These are phyloP conservation scores for Termitomyces sp. DNA, from an alignment of 768 basidiomycete species.

Conservation along the genomic window DNA sequence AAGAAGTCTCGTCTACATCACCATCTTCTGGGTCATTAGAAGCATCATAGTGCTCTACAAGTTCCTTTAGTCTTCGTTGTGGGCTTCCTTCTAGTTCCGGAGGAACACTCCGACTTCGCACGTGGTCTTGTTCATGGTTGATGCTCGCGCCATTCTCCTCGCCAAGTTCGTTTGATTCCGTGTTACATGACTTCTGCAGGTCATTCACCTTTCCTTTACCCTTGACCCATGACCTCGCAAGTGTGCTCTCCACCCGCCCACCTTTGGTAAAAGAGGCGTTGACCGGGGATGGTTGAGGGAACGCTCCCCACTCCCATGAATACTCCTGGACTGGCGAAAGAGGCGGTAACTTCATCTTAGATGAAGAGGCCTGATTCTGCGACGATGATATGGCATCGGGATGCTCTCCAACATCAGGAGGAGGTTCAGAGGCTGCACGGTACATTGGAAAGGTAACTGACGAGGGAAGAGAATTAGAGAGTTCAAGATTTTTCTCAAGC, in stretches of 20 bases:
- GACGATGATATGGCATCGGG: neutral
- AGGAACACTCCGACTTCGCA: slow-evolving; percentile 54
- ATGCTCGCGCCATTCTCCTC: slow-evolving; percentile 20
- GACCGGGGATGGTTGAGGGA: slow-evolving; percentile 75
- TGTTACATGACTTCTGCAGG: neutral
- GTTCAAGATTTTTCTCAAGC: neutral
- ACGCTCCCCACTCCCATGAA: slow-evolving; percentile 93
- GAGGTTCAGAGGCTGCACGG: slow-evolving; percentile 59
- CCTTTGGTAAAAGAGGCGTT: slow-evolving; percentile 46
- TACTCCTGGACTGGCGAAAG: slow-evolving; percentile 52
- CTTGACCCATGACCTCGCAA: slow-evolving; percentile 16
- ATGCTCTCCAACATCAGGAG: slow-evolving; percentile 37
- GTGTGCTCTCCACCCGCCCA: slow-evolving; percentile 28
- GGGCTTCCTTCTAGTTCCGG: slow-evolving; percentile 45
- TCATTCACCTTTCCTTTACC: slow-evolving; percentile 22
- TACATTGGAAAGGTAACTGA: slow-evolving; percentile 20
- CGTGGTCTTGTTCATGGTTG: slow-evolving; percentile 22
- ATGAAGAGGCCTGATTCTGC: slow-evolving; percentile 9
- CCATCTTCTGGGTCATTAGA: slow-evolving; percentile 6
- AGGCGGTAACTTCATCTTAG: slow-evolving; percentile 2
- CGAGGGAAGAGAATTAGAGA: neutral
- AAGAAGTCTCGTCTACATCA: slow-evolving; percentile 18
- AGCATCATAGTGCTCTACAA: slow-evolving; percentile 13
- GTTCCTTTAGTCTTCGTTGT: slow-evolving; percentile 24
- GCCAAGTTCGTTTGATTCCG: slow-evolving; percentile 21